Evolutionary conservation across 2,329 filamentous ascomycete species (phyloP).

Genomic region (Colletotrichum siamense): DNA sequence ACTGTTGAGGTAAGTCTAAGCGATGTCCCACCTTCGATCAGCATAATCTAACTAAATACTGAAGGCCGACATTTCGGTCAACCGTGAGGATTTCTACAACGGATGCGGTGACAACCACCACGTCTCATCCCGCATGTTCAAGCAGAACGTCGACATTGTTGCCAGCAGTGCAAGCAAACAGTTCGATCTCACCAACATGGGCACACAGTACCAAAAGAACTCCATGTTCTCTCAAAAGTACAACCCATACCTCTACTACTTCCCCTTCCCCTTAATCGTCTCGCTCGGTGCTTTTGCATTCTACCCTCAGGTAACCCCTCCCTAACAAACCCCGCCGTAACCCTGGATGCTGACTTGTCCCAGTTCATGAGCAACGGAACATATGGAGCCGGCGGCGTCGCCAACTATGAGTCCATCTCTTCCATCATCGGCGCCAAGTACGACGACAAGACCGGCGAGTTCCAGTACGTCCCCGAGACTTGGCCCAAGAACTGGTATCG

Average conservation of each 20-base stretch:
- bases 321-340: too few species aligned
- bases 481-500: constrained; percentile 18
- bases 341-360: neutral
- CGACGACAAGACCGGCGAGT: constrained; percentile 1
- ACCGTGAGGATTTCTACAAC: constrained; percentile 15
- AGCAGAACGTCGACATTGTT: constrained; percentile 14
- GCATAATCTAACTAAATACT: rapidly evolving
- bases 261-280: constrained; percentile 9
- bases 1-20: neutral
- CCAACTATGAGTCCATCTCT: constrained; percentile 15
- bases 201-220: constrained; percentile 4
- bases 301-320: neutral
- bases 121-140: constrained; percentile 11
- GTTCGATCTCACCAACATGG: constrained; percentile 13
- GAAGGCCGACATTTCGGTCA: constrained; percentile 6
- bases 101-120: constrained; percentile 16
- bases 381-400: constrained; percentile 1
- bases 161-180: constrained; percentile 1
- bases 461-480: constrained; percentile 16
- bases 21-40: rapidly evolving
- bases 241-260: constrained; percentile 17
- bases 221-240: constrained; percentile 12
- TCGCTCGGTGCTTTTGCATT: constrained; percentile 6
- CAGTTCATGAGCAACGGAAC: constrained; percentile 17
- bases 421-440: constrained; percentile 14